Evolutionary conservation across 352 stramenopile species (phyloP), one percentile per base, ranked within the genome.

Genomic region (Phytophthora nicotianae): DNA sequence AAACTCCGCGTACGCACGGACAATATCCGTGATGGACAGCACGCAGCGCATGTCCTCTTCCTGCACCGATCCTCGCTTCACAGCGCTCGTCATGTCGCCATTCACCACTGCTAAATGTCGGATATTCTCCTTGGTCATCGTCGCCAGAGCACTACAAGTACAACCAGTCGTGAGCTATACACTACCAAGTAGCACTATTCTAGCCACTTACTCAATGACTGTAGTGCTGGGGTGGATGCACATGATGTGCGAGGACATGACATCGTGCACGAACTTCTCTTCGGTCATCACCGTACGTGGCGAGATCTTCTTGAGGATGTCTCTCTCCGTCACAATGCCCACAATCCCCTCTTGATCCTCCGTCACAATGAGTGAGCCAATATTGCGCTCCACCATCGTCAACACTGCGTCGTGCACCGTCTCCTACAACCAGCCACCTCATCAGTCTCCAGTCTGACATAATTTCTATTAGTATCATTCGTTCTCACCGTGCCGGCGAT

Each of bases 91-190:
- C 45, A 90, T 81, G 50, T 95, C 84, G 9, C 79, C 81, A 47
- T 88, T 89, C 40, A 95, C 88, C 38, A 95, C 86, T 0, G 84
- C 86, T 59, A 95, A 75, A 61, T 95, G 86, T 13, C 86, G 80
- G 50, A 93, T 89, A 46, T 95, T 90, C 35, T 95, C 86, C 54
- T 93, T 91, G n/a, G 82, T 89, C 86, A 95, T 93, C 6, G 86
- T 95, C 33, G 86, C 83, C 16, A 95, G 58, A 0, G 86, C 84
- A 60, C 86, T 92, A 62, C 5, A 58, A 33, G 62, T 19, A 35
- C 20, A 37, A 48, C 14, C 55, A 2, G 9, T n/a, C n/a, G n/a
- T 52, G 13, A 48, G 48, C 46, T 23, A 20, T n/a, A 9, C 8
- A 40, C 17, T 26, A 21, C 29, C 48, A 51, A 8, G 35, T 20